Evolutionary conservation across 2,329 filamentous ascomycete genomes (phyloP).

Genomic region (Aspergillus novofumigatus): DNA sequence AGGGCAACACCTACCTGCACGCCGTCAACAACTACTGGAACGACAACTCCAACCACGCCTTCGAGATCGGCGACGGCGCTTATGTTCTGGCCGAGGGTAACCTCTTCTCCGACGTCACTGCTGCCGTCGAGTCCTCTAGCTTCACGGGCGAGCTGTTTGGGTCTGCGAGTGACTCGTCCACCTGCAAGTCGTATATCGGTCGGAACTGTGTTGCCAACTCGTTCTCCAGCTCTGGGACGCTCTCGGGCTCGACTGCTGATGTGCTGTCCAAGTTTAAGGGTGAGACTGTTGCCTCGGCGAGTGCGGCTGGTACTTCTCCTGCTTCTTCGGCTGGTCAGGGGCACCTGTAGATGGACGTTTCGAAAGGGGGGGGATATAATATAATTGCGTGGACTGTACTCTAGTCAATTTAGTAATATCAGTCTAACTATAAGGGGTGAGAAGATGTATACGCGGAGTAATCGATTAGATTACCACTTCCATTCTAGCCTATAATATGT

Average conservation of each 20-base stretch:
- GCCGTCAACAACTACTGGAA: constrained; percentile 59
- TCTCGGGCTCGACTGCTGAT: constrained; percentile 40
- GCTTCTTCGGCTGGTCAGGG: constrained; percentile 46
- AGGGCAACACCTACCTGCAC: constrained; percentile 54
- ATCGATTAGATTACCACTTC: too few relatives aligned
- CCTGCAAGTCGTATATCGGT: constrained; percentile 47
- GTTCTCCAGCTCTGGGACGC: constrained; percentile 35
- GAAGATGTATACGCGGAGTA: too few relatives aligned
- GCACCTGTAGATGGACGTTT: constrained; percentile 26
- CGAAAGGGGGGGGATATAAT: too few relatives aligned
- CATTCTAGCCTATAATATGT: too few relatives aligned
- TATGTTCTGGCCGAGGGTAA: constrained; percentile 55
- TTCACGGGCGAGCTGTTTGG: constrained; percentile 40
- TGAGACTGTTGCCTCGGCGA: constrained; percentile 50
- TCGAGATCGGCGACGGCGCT: constrained; percentile 46
- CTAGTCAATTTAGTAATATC: background rate
- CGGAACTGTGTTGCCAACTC: constrained; percentile 50
- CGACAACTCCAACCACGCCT: constrained; percentile 53
- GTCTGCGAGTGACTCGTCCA: constrained; percentile 34
- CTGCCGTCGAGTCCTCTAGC: constrained; percentile 37
- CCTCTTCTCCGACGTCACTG: constrained; percentile 53
- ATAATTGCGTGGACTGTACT: background rate
- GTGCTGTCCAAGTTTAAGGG: constrained; percentile 51
- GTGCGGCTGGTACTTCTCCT: constrained; percentile 30
- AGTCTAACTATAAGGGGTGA: background rate